Evolutionary conservation across 352 stramenopile genomes (phyloP).

Genomic region (Phytophthora fragariae): DNA sequence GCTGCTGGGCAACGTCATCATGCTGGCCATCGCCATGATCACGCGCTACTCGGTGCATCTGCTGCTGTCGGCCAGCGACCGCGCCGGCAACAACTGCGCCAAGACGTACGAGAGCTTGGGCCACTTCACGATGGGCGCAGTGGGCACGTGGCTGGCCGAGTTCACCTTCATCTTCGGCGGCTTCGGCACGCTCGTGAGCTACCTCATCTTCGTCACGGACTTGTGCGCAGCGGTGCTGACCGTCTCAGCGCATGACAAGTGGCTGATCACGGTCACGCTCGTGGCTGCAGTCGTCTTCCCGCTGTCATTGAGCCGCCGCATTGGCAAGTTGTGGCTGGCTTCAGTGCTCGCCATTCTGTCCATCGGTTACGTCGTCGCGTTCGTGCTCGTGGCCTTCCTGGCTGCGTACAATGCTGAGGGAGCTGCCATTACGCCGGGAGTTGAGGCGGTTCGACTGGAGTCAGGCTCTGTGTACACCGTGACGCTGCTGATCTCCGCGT

Average conservation of each 20-base stretch:
- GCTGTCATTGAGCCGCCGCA: constrained; percentile 61
- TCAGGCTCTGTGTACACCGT: constrained; percentile 76
- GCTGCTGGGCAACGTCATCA: constrained; percentile 70
- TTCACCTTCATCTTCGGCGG: constrained; percentile 89
- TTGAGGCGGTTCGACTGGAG: constrained; percentile 63
- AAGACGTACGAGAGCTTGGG: constrained; percentile 82
- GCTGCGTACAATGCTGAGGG: constrained; percentile 25
- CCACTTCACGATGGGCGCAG: constrained; percentile 73
- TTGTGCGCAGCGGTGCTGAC: constrained; percentile 59
- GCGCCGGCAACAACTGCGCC: constrained; percentile 62
- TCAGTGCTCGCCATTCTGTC: constrained; percentile 72
- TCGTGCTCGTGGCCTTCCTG: constrained; percentile 64
- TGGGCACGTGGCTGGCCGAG: constrained; percentile 68
- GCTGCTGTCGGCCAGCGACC: constrained; percentile 69
- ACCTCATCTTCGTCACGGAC: constrained; percentile 86
- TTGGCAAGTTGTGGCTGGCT: constrained; percentile 69
- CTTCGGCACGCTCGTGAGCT: constrained; percentile 83
- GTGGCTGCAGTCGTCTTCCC: constrained; percentile 58
- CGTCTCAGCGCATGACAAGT: constrained; percentile 52
- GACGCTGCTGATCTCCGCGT: constrained; percentile 76
- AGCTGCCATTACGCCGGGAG: constrained; percentile 6
- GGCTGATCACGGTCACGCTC: constrained; percentile 56
- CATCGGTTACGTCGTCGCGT: constrained; percentile 73
- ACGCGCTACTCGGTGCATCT: constrained; percentile 82
- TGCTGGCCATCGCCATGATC: constrained; percentile 74